These are phyloP conservation scores for Leucosporidium yakuticum DNA, from an alignment of 768 basidiomycete genomes.

Conservation along the genomic window DNA sequence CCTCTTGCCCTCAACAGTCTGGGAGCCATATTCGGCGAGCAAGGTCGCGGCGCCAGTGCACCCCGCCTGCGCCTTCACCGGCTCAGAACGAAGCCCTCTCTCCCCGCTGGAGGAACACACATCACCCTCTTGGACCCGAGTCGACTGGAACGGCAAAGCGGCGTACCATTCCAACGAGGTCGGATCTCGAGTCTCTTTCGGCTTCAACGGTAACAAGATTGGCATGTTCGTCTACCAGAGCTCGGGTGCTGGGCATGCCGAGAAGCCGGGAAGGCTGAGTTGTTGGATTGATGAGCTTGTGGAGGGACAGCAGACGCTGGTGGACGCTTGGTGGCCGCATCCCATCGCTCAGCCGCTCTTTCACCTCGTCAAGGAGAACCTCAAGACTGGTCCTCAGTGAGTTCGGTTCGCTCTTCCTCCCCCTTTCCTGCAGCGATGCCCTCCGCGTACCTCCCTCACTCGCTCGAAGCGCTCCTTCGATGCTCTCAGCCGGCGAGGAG, in stretches of 20 bases:
- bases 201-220: not conserved
- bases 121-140: not conserved
- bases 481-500: no score
- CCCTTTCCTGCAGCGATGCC: no score
- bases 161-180: not conserved
- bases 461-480: no score
- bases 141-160: constrained; percentile 25
- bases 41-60: not conserved
- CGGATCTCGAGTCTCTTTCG: not conserved
- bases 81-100: constrained; percentile 3
- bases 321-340: not conserved
- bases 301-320: not conserved
- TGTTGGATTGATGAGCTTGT: not conserved
- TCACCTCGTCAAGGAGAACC: no score
- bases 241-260: not conserved
- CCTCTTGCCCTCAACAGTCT: no score
- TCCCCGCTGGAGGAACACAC: not conserved
- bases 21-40: no score
- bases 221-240: constrained; percentile 7
- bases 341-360: no score
- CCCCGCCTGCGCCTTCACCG: constrained; percentile 10
- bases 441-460: no score
- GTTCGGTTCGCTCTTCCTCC: no score
- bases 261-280: not conserved
- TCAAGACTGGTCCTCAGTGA: no score